Base-by-base conservation (phyloP, 257 asterid genomes). In the Solanum sparsipilum region DNA sequence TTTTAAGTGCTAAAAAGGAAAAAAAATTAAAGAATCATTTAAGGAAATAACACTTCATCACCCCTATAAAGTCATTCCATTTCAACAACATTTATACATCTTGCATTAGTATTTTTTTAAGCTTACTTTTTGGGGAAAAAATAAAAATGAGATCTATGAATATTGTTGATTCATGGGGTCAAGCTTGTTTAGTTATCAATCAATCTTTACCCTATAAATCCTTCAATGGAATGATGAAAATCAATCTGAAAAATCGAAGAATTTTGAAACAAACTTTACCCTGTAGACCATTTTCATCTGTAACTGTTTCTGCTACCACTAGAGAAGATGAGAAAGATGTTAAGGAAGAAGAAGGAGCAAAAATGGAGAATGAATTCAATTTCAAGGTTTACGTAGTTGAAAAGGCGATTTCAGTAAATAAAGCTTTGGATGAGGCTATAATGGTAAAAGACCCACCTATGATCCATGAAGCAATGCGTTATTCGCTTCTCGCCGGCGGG, bases 391-490 rank as follows among this genome's bases (percentile, higher is more conserved):
- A 95, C 83, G 91, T 94, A 87, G 70, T 70, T 6, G 94, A 94
- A 68, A 93, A 94, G 82, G 97, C 93, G 6, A 85, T 67, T 79
- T 27, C 60, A 2, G 96, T 95, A 29, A 93, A 94, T 73, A 75
- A 90, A 82, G 95, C 96, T 0, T 78, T 95, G 15, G 96, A 92
- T 76, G 94, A 90, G 46, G 93, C 95, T 18, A 93, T 95, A 20
- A 15, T 90, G 7, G 88, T 95, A 38, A 92, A 90, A 89, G 83
- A 89, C 4, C 98, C 98, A 9, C 88, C 92, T 73, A 85, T 34
- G 90, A 93, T 95, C 85, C 96, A 95, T 88, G 94, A 95, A 83
- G 93, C 98, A 6, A 94, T 95, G 98, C 89, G 96, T 60, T 95
- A 95, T 87, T 94, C 98, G 4, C 88, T 95, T 63, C 70, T 95